A percentile compares a stretch with the other conserved stretches of the same genome.
These are phyloP conservation scores for Chaetoscypha palmicola DNA, from an alignment of 2,329 filamentous ascomycete genomes.

Conservation along the genomic window DNA sequence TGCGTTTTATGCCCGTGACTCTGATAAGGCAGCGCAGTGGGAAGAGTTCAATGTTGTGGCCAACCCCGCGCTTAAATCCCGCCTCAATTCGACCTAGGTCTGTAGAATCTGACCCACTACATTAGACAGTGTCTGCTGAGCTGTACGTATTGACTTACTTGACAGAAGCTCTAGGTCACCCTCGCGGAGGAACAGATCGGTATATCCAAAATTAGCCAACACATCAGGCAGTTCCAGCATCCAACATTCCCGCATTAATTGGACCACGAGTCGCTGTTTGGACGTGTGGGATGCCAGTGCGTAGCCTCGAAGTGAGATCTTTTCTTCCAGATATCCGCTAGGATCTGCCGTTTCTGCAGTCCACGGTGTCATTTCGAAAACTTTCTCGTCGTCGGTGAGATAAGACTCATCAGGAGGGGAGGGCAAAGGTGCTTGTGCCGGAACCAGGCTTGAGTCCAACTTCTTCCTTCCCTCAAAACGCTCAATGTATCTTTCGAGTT, in stretches of 20 bases:
- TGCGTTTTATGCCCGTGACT: background rate
- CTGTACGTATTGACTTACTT: conserved; percentile 17
- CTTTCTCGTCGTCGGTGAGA: conserved; percentile 3
- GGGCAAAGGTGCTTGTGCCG: background rate
- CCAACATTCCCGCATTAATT: conserved; percentile 29
- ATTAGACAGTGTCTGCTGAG: background rate
- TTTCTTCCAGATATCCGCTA: conserved; percentile 20
- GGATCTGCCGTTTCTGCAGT: conserved; percentile 22
- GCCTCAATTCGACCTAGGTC: conserved; percentile 6
- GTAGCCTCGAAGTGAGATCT: conserved; percentile 23
- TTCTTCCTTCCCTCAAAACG: conserved; percentile 6
- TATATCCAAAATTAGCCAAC: conserved; percentile 26
- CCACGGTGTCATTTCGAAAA: conserved; percentile 25
- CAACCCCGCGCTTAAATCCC: no score
- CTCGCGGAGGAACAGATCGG: conserved; percentile 24
- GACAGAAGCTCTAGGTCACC: conserved; percentile 26
- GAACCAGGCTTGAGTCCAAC: no score
- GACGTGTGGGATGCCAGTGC: conserved; percentile 22
- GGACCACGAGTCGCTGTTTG: conserved; percentile 25
- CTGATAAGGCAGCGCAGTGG: no score
- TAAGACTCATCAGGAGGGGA: background rate
- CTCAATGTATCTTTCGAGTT: conserved; percentile 27
- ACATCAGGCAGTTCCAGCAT: conserved; percentile 25
- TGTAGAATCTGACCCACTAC: background rate
- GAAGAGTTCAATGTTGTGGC: no score